These are phyloP conservation scores for Termitomyces sp. DNA, from an alignment of 768 basidiomycete genomes.

Conservation along the genomic window DNA sequence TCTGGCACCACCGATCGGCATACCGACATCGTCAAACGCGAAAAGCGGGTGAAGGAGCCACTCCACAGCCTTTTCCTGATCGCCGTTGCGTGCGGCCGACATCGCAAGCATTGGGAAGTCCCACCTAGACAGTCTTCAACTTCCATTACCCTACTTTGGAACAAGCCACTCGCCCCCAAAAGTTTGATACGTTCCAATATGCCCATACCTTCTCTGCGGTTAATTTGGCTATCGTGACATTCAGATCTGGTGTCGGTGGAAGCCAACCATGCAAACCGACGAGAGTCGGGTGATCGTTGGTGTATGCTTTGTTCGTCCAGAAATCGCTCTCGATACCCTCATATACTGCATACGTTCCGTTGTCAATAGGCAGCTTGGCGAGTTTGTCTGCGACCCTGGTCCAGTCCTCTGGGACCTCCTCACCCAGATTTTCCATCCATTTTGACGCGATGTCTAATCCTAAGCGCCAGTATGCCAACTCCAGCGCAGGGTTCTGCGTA, in stretches of 20 bases:
- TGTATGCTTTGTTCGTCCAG: conserved; percentile 46
- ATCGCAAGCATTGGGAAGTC: conserved; percentile 62
- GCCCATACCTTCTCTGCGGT: conserved; percentile 52
- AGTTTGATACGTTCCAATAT: conserved; percentile 48
- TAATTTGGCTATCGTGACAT: conserved; percentile 36
- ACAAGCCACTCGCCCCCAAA: conserved; percentile 39
- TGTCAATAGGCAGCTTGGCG: conserved; percentile 45
- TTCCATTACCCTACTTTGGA: not conserved
- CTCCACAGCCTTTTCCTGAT: conserved; percentile 43
- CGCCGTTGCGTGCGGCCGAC: conserved; percentile 51
- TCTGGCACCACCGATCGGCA: conserved; percentile 50
- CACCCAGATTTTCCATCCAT: conserved; percentile 42
- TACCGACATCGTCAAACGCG: conserved; percentile 54
- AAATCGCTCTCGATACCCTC: conserved; percentile 48
- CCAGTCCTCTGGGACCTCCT: conserved; percentile 38
- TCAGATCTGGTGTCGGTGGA: conserved; percentile 41
- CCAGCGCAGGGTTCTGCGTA: conserved; percentile 52
- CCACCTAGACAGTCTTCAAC: conserved; percentile 29
- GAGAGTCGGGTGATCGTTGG: conserved; percentile 53
- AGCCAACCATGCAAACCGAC: conserved; percentile 56
- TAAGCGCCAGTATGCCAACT: conserved; percentile 54
- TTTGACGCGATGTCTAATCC: conserved; percentile 41
- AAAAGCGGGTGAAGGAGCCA: conserved; percentile 52
- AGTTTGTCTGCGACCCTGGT: conserved; percentile 36
- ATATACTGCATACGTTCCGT: conserved; percentile 48